Conservation (phyloP, 2,329 filamentous ascomycete species). For the Calonectria ilicicola region DNA sequence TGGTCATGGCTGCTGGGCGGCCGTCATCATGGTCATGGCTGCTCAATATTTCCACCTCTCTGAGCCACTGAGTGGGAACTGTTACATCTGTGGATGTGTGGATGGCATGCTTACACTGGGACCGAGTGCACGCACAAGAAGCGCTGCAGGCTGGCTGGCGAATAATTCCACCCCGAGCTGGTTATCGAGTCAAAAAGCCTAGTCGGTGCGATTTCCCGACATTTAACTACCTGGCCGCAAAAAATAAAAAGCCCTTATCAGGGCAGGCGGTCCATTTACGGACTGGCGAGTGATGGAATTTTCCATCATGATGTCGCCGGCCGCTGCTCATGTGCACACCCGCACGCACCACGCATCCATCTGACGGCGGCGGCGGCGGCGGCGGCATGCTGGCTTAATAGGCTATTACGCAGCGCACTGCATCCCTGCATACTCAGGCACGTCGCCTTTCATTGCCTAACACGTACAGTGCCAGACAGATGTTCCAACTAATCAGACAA, state of each 20-base stretch:
- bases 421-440: conserved; percentile 5
- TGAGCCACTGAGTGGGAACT: not conserved
- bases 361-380: not conserved
- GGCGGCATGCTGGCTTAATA: not conserved
- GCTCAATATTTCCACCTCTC: not conserved
- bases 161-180: not conserved
- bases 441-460: conserved; percentile 9
- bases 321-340: conserved; percentile 8
- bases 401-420: not conserved
- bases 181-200: no score
- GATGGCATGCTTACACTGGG: conserved; percentile 10
- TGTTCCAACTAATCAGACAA: conserved; percentile 4
- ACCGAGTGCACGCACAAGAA: not conserved
- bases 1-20: conserved; percentile 25
- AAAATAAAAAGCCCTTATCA: not conserved
- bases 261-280: not conserved
- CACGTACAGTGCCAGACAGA: conserved; percentile 2
- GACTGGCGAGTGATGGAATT: conserved; percentile 2
- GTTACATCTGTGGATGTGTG: not conserved
- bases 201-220: no score
- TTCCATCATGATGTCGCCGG: conserved; percentile 5
- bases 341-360: conserved; percentile 2
- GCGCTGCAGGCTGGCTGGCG: not conserved
- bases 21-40: conserved; percentile 27
- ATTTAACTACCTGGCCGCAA: no score